Conservation (phyloP, 2,329 filamentous ascomycete genomes). For the Nannizziopsis arthrosporioides region DNA sequence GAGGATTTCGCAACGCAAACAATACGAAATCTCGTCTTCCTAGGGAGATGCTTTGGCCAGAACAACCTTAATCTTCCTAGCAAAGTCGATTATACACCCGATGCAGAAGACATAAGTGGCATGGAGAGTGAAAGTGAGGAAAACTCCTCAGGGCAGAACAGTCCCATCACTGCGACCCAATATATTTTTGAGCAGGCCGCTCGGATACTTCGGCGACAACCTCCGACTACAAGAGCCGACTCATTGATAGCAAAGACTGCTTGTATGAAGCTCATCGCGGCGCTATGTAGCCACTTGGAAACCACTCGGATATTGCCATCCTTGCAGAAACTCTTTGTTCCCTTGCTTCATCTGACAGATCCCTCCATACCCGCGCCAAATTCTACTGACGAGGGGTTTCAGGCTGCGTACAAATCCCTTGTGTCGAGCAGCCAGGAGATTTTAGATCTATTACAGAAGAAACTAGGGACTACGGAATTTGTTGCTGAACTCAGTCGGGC, state of each 20-base stretch:
- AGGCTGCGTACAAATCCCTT: constrained; percentile 56
- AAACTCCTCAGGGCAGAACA: constrained; percentile 34
- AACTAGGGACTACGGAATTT: constrained; percentile 69
- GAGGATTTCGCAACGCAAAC: constrained; percentile 68
- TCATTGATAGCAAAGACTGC: constrained; percentile 63
- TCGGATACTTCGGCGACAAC: constrained; percentile 65
- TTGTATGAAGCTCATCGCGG: constrained; percentile 61
- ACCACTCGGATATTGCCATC: constrained; percentile 48
- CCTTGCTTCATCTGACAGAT: constrained; percentile 76
- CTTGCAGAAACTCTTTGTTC: constrained; percentile 52
- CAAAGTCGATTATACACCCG: constrained; percentile 31
- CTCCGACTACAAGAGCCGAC: constrained; percentile 48
- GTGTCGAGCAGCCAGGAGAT: constrained; percentile 62
- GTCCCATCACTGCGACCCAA: constrained; percentile 46
- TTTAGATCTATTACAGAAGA: constrained; percentile 72
- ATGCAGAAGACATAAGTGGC: constrained; percentile 28
- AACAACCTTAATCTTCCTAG: constrained; percentile 41
- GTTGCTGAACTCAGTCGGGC: constrained; percentile 62
- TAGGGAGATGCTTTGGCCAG: constrained; percentile 54
- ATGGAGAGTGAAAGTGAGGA: constrained; percentile 39
- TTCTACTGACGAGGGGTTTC: constrained; percentile 59
- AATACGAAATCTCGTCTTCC: constrained; percentile 70
- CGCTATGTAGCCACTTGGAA: constrained; percentile 53
- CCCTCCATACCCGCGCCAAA: constrained; percentile 59
- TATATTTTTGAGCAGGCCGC: constrained; percentile 72